Evolutionary conservation across 108 stramenopile species (phyloP).

Genomic region (Cyclostephanos tholiformis): DNA sequence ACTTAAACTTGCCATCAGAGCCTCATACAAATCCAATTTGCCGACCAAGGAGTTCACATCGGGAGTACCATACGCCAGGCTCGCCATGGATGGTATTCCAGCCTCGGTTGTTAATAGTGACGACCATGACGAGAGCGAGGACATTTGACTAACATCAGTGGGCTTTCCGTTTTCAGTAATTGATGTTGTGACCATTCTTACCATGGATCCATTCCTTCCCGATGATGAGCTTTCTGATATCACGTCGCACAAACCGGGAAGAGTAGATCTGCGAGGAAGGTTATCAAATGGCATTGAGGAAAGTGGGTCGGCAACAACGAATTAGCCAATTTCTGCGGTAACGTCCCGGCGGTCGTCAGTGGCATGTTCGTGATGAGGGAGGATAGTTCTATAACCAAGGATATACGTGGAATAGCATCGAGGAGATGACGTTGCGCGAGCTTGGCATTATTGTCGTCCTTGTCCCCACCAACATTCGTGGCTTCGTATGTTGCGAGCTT

Average conservation of each 20-base stretch:
- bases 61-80: slow-evolving; percentile 53
- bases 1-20: slow-evolving; percentile 28
- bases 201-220: slow-evolving; percentile 6
- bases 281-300: slow-evolving; percentile 57
- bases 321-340: slow-evolving; percentile 58
- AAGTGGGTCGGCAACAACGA: slow-evolving; percentile 65
- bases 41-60: slow-evolving; percentile 32
- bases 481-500: slow-evolving; percentile 30
- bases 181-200: slow-evolving; percentile 20
- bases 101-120: slow-evolving; percentile 23
- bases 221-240: slow-evolving; percentile 12
- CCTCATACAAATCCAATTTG: slow-evolving; percentile 35
- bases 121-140: slow-evolving; percentile 34
- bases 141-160: background rate
- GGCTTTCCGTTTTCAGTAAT: slow-evolving; percentile 11
- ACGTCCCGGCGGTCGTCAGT: slow-evolving; percentile 35
- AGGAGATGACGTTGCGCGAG: slow-evolving; percentile 32
- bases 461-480: background rate
- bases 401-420: slow-evolving; percentile 33
- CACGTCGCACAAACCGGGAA: slow-evolving; percentile 57
- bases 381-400: slow-evolving; percentile 33
- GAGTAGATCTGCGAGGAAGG: slow-evolving; percentile 59
- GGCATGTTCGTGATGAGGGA: slow-evolving; percentile 13
- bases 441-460: background rate
- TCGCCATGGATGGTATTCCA: slow-evolving; percentile 50